Base-by-base conservation (phyloP, 2,329 filamentous ascomycete genomes). In the Penicillium sp. region DNA sequence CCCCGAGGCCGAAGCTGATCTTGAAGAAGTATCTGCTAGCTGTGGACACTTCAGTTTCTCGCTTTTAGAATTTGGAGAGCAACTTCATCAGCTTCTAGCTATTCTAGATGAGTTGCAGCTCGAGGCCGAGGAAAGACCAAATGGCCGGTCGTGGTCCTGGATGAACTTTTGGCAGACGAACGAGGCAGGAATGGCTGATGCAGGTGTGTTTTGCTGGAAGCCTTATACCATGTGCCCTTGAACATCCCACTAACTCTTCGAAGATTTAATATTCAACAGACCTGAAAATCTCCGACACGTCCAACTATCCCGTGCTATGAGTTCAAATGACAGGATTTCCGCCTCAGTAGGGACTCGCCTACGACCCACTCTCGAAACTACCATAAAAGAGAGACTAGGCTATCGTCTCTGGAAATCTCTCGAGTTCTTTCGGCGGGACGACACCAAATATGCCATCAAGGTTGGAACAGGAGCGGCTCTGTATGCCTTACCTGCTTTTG, bases 41-140 rank as follows among this genome's bases (percentile, higher is more conserved):
- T 98, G 93, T 58, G 91, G 93, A 0, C 90, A 97, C 65, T 98
- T 97, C 60, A 91, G 87, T 59, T 96, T 93, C 62, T 94, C 86
- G 29, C 73, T 98, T 17, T 80, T 93, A 48, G 86, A 93, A 52
- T 91, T 97, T 58, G 90, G 88, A 0, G 87, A 94, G 59, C 89
- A 96, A 59, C 86, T 94, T 70, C 81, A 87, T 50, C 79, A 78
- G 9, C 93, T 94, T 54, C 67, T 98, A 30, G 81, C 87, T 36
- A 83, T 93, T 1, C 70, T 98, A 4, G 88, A 96, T 58, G 87
- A 95, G 28, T 68, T 97, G 27, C 90, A 93, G 61, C 62, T 70
- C 5, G 78, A 85, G 47, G 71, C 79, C 13, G 81, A 80, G 17
- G 80, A 85, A 46, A 71, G 78, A 18, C 77, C 76, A 3, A 71